A percentile compares a stretch with the other conserved stretches of the same genome.
Conservation (phyloP, 2,329 filamentous ascomycete species). For the Massarina eburnea region DNA sequence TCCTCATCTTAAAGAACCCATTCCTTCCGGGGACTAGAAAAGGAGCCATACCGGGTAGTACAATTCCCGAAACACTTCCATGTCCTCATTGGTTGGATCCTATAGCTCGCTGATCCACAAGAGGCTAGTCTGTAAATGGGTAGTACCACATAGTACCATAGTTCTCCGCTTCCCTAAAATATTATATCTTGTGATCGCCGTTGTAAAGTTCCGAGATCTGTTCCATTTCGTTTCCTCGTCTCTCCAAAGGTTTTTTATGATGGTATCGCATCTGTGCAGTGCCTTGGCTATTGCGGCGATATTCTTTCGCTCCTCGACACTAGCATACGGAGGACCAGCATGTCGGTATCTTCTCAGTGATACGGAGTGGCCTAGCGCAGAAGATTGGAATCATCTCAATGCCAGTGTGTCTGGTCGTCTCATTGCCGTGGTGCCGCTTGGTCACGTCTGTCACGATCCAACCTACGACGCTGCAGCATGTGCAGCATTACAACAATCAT, state of each 20-base stretch:
- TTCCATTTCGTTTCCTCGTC: too few relatives aligned
- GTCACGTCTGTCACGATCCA: slow-evolving; percentile 29
- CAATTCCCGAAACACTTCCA: neutral
- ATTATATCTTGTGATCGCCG: too few relatives aligned
- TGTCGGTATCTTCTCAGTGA: slow-evolving; percentile 21
- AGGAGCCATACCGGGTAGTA: neutral
- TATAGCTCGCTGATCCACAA: neutral
- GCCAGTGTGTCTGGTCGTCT: slow-evolving; percentile 32
- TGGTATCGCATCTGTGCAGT: too few relatives aligned
- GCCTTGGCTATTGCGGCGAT: too few relatives aligned
- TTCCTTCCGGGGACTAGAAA: too few relatives aligned
- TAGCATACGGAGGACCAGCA: neutral
- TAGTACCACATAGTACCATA: too few relatives aligned
- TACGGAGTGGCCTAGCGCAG: slow-evolving; percentile 28
- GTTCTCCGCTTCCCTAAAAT: too few relatives aligned
- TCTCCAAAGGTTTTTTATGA: too few relatives aligned
- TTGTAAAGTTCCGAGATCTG: neutral
- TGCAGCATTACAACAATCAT: neutral
- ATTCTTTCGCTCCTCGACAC: too few relatives aligned
- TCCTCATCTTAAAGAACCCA: too few relatives aligned
- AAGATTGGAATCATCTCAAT: slow-evolving; percentile 31
- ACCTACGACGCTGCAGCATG: slow-evolving; percentile 7
- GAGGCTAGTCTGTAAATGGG: neutral
- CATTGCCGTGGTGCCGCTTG: slow-evolving; percentile 36
- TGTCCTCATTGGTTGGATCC: neutral